A percentile compares a stretch with the other conserved stretches of the same genome.
These are phyloP conservation scores for Emmonsiellopsis sp. DNA, from an alignment of 2,329 filamentous ascomycete genomes.

Conservation along the genomic window DNA sequence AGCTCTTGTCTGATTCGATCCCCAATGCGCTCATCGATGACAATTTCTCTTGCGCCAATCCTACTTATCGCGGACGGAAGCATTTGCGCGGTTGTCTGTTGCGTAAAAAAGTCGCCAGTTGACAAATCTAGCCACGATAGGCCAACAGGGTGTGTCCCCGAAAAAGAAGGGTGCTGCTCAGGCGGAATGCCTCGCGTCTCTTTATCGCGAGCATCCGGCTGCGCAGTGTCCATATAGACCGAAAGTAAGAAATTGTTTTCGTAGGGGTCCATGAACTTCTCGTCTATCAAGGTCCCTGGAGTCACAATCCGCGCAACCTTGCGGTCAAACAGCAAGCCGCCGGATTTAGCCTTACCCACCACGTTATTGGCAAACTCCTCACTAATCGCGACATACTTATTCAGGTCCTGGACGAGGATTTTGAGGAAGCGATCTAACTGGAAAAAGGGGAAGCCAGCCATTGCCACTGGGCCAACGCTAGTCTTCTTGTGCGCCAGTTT, in stretches of 20 bases:
- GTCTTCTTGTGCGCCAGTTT: slow-evolving; percentile 77
- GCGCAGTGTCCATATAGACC: slow-evolving; percentile 50
- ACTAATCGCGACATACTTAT: slow-evolving; percentile 83
- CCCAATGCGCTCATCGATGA: slow-evolving; percentile 59
- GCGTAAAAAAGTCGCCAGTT: slow-evolving; percentile 87
- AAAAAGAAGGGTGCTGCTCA: slow-evolving; percentile 21
- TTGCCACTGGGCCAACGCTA: slow-evolving; percentile 68
- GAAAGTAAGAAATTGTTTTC: slow-evolving; percentile 88
- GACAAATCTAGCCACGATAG: slow-evolving; percentile 92
- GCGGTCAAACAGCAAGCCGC: slow-evolving; percentile 75
- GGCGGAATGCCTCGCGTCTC: slow-evolving; percentile 14
- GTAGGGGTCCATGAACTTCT: slow-evolving; percentile 92
- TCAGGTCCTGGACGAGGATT: slow-evolving; percentile 80
- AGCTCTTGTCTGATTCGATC: slow-evolving; percentile 51
- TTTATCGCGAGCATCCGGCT: slow-evolving; percentile 7
- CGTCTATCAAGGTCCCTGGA: slow-evolving; percentile 90
- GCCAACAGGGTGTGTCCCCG: slow-evolving; percentile 48
- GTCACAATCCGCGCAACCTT: slow-evolving; percentile 81
- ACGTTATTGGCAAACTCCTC: slow-evolving; percentile 78
- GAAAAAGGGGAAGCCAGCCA: slow-evolving; percentile 92
- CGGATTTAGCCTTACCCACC: slow-evolving; percentile 60
- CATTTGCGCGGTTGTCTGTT: slow-evolving; percentile 59
- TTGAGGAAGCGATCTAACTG: slow-evolving; percentile 91
- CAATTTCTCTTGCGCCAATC: slow-evolving; percentile 73
- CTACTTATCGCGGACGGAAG: slow-evolving; percentile 74